Evolutionary conservation across 108 stramenopile species (phyloP), one percentile per base, ranked within the genome.

Genomic region (Stephanodiscus triporus): DNA sequence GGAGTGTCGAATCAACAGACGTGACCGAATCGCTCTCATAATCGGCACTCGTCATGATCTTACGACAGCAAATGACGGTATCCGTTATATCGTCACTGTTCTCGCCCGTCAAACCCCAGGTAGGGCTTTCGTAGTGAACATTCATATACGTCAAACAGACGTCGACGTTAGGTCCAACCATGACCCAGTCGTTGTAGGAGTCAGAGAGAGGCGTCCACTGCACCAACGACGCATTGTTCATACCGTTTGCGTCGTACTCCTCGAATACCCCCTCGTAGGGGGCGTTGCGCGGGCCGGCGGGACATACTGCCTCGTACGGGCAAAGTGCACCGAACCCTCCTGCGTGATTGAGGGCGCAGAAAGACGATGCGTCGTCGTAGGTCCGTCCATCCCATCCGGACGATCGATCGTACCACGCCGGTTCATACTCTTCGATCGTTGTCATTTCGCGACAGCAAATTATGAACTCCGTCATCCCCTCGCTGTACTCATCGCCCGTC

Each of bases 71-170:
- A 19, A 72, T 23, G 27, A 78, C 9, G 42, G 66, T 47, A n/a
- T 70, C 14, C 2, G 77, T 71, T 14, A 78, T 79, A 23, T 72
- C 78, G 16, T 79, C 78, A 51, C 63, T 72, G 22, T 45, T 64
- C 38, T 67, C 38, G 30, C 70, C 77, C 20, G 70, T 61, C 19
- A 72, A 6, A 2, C 77, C 77, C 77, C 77, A 78, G 4, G 32
- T 19, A 9, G 77, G 77, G 40, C 30, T 16, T 0, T 71, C 48
- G 9, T 67, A 36, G 57, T 78, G 14, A 22, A 78, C 48, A 30
- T 43, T 48, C 53, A 36, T 61, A 24, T 78, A 78, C 0, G 34
- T 58, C 32, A 66, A n/a, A 51, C 77, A 78, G 19, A 69, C 34
- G 61, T 78, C 45, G 7, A 32, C 1, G 1, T 4, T 11, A 6